These are phyloP conservation scores for Linum trigynum DNA, from an alignment of 345 rosid species.

Conservation along the genomic window DNA sequence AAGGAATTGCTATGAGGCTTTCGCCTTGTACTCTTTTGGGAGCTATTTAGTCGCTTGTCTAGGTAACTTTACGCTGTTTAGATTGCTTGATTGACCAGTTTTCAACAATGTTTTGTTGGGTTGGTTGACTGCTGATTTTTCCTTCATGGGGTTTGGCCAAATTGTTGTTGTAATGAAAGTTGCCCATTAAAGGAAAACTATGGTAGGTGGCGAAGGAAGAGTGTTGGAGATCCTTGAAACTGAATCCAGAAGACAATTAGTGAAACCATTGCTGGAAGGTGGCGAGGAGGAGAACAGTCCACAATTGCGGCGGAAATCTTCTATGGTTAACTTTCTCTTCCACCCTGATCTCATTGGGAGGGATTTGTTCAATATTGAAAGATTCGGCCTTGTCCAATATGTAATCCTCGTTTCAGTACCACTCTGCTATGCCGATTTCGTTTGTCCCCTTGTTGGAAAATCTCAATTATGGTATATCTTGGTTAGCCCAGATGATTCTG, in stretches of 20 bases:
- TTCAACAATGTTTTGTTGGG: constrained; percentile 3
- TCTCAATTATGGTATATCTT: constrained; percentile 9
- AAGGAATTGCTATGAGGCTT: constrained; percentile 86
- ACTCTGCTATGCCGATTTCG: not conserved
- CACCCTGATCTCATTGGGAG: constrained; percentile 52
- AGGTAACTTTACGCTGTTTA: constrained; percentile 30
- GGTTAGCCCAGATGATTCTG: constrained; percentile 65
- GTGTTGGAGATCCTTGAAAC: constrained; percentile 53
- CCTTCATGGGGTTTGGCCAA: not conserved
- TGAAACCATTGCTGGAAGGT: constrained; percentile 38
- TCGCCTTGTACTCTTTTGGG: constrained; percentile 79
- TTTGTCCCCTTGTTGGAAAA: not conserved
- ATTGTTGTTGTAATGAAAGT: not conserved
- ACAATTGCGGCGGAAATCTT: constrained; percentile 20
- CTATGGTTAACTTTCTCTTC: constrained; percentile 43
- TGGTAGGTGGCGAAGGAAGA: constrained; percentile 61
- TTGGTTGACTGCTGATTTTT: not conserved
- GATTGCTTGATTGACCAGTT: not conserved
- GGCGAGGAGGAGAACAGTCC: constrained; percentile 16
- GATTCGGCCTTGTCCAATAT: constrained; percentile 78
- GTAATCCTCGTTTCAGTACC: constrained; percentile 22
- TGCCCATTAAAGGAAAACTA: constrained; percentile 5
- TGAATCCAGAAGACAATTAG: constrained; percentile 32
- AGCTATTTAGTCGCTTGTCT: constrained; percentile 86
- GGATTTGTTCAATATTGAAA: constrained; percentile 54